Conservation (phyloP, 2,329 filamentous ascomycete genomes). For the Pseudogymnoascus sp. region DNA sequence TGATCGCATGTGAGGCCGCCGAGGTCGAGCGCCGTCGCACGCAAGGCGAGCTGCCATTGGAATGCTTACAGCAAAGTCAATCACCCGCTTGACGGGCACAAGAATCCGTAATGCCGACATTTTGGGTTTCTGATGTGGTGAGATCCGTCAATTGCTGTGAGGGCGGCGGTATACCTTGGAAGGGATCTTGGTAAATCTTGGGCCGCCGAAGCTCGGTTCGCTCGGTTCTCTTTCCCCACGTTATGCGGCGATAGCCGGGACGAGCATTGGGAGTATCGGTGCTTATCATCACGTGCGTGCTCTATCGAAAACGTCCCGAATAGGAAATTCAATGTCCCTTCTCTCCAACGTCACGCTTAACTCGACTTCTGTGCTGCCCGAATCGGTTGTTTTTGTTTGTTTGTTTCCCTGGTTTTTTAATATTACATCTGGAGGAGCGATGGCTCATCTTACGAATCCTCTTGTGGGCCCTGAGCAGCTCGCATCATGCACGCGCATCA, state of each 20-base stretch:
- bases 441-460: constrained; percentile 60
- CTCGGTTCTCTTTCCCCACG: constrained; percentile 9
- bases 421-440: constrained; percentile 21
- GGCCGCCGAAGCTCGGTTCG: constrained; percentile 7
- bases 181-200: constrained; percentile 5
- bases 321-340: constrained; percentile 4
- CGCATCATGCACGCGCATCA: constrained; percentile 43
- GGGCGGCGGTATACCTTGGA: constrained; percentile 12
- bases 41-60: neutral
- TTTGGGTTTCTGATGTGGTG: constrained; percentile 19
- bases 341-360: neutral
- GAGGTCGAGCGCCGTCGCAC: neutral
- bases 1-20: neutral
- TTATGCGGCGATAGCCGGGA: constrained; percentile 10
- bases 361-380: neutral
- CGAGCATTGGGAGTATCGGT: neutral
- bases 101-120: constrained; percentile 66
- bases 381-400: neutral
- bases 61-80: constrained; percentile 69
- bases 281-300: neutral
- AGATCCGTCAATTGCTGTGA: constrained; percentile 16
- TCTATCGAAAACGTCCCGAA: constrained; percentile 2
- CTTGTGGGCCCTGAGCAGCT: constrained; percentile 66
- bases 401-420: neutral
- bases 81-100: constrained; percentile 74